These are phyloP conservation scores for Saccharomyces hybrid DNA, from an alignment of 1,139 yeast genomes.

Conservation along the genomic window DNA sequence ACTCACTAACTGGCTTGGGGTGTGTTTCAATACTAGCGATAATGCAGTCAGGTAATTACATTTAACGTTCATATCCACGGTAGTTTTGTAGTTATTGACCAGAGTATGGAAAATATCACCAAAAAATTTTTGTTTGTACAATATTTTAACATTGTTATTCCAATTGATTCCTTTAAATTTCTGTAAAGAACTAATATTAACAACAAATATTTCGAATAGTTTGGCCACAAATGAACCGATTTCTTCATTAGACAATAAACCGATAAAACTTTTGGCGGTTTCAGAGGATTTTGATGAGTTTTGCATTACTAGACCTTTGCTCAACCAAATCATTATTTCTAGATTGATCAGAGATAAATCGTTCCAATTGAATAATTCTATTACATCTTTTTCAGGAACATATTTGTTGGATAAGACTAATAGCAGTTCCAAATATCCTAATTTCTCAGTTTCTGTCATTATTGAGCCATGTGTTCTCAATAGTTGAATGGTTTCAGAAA, in stretches of 20 bases:
- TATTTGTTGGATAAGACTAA: slow-evolving; percentile 51
- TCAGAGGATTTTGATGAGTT: slow-evolving; percentile 43
- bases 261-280: slow-evolving; percentile 35
- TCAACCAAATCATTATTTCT: slow-evolving; percentile 59
- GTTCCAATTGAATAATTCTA: slow-evolving; percentile 10
- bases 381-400: slow-evolving; percentile 15
- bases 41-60: slow-evolving; percentile 55
- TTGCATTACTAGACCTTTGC: slow-evolving; percentile 60
- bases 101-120: slow-evolving; percentile 46
- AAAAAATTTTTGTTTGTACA: slow-evolving; percentile 76
- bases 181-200: slow-evolving; percentile 54
- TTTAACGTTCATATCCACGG: slow-evolving; percentile 28
- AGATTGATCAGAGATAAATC: slow-evolving; percentile 25
- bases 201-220: slow-evolving; percentile 55
- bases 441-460: slow-evolving; percentile 29
- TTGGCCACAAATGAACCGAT: slow-evolving; percentile 39
- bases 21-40: slow-evolving; percentile 57
- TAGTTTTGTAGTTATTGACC: slow-evolving; percentile 34
- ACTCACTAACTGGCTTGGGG: slow-evolving; percentile 52
- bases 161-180: slow-evolving; percentile 44
- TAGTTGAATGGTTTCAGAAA: slow-evolving; percentile 14
- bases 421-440: slow-evolving; percentile 53
- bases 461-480: slow-evolving; percentile 7
- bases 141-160: slow-evolving; percentile 50
- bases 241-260: slow-evolving; percentile 31